These are phyloP conservation scores for Vaccinium corymbosum DNA, from an alignment of 148 eudicot species.

Conservation along the genomic window DNA sequence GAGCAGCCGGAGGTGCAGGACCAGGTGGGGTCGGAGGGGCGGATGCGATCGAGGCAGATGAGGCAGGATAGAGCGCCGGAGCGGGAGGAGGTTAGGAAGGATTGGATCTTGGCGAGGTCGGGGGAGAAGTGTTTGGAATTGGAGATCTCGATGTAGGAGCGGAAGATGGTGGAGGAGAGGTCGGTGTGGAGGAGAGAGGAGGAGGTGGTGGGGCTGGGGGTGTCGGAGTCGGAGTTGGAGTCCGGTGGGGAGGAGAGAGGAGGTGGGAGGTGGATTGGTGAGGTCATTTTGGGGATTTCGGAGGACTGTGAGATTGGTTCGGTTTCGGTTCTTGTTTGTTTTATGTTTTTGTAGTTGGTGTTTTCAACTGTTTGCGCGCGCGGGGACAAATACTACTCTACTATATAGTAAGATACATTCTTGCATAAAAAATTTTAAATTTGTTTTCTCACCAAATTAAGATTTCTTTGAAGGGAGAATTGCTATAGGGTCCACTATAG, in stretches of 20 bases:
- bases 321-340: neutral
- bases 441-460: no score
- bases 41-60: slow-evolving; percentile 90
- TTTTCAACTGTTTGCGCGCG: neutral
- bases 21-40: slow-evolving; percentile 83
- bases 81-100: slow-evolving; percentile 73
- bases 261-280: slow-evolving; percentile 23
- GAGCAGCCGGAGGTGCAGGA: slow-evolving; percentile 77
- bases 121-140: slow-evolving; percentile 24
- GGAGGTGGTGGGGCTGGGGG: slow-evolving; percentile 31
- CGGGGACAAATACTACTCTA: neutral
- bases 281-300: slow-evolving; percentile 34
- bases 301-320: neutral
- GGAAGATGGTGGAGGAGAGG: slow-evolving; percentile 72
- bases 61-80: slow-evolving; percentile 95
- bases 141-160: slow-evolving; percentile 62
- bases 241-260: slow-evolving; percentile 41
- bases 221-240: slow-evolving; percentile 73
- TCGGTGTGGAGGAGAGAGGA: slow-evolving; percentile 58
- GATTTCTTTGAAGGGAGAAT: no score
- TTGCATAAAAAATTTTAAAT: no score
- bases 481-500: no score
- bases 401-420: no score
- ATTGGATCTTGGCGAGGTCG: slow-evolving; percentile 86
- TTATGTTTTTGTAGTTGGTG: neutral